Percentiles rank a stretch among this genome's conserved stretches.
These are phyloP conservation scores for Purpureocillium takamizusanense DNA, from an alignment of 2,329 filamentous ascomycete species.

Conservation along the genomic window DNA sequence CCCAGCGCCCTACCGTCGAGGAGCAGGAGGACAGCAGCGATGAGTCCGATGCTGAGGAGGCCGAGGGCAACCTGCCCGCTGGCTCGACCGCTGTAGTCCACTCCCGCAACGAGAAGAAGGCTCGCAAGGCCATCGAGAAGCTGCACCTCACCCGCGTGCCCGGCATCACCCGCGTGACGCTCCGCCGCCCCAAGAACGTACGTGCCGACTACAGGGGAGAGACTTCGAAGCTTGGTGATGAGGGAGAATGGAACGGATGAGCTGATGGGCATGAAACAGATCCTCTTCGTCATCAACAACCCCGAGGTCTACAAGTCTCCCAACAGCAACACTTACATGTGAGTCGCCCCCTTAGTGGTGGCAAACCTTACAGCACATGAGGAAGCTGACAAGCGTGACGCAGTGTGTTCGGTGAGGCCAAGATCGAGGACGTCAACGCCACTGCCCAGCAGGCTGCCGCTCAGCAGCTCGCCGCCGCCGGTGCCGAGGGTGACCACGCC, in stretches of 20 bases:
- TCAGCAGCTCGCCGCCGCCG: slow-evolving; percentile 77
- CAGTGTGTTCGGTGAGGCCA: slow-evolving; percentile 98
- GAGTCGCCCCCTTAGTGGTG: slow-evolving; percentile 31
- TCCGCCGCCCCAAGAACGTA: slow-evolving; percentile 98
- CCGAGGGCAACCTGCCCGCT: slow-evolving; percentile 67
- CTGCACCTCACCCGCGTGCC: slow-evolving; percentile 92
- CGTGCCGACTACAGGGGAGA: slow-evolving; percentile 32
- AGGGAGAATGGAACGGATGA: slow-evolving; percentile 5
- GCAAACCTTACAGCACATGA: background rate
- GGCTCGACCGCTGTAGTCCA: slow-evolving; percentile 87
- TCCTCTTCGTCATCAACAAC: slow-evolving; percentile 99
- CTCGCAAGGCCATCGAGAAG: slow-evolving; percentile 98
- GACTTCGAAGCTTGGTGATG: background rate
- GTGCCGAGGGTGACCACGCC: slow-evolving; percentile 57
- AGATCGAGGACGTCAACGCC: slow-evolving; percentile 99
- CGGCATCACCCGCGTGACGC: slow-evolving; percentile 95
- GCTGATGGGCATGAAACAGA: slow-evolving; percentile 43
- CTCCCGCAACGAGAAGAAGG: slow-evolving; percentile 99
- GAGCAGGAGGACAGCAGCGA: slow-evolving; percentile 66
- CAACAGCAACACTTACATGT: slow-evolving; percentile 99
- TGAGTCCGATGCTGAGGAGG: slow-evolving; percentile 74
- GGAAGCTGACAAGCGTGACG: slow-evolving; percentile 2
- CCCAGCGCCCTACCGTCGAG: slow-evolving; percentile 71
- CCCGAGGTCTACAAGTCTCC: slow-evolving; percentile 99
- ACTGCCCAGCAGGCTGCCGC: slow-evolving; percentile 84